A percentile compares a stretch with the other conserved stretches of the same genome.
These are phyloP conservation scores for Saururus chinensis DNA, from an alignment of 164 flowering plant genomes.

Conservation along the genomic window DNA sequence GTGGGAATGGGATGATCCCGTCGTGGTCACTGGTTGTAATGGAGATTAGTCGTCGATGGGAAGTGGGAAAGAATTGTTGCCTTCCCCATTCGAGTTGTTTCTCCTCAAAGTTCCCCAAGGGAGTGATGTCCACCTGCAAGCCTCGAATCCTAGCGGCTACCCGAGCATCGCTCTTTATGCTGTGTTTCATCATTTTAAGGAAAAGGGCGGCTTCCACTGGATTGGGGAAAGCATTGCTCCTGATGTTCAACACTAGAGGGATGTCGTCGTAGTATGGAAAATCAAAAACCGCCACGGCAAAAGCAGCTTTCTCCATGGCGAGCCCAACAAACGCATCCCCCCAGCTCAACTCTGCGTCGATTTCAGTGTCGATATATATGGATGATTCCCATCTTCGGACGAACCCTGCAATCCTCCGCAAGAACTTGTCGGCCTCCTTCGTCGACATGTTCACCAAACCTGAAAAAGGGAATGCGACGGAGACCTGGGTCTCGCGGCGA, in stretches of 20 bases:
- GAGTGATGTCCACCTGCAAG: constrained; percentile 21
- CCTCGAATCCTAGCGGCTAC: constrained; percentile 10
- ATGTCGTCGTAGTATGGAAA: constrained; percentile 16
- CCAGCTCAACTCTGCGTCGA: constrained; percentile 19
- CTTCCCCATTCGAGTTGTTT: constrained; percentile 19
- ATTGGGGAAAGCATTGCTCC: constrained; percentile 17
- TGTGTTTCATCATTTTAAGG: constrained; percentile 11
- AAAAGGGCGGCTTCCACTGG: constrained; percentile 19
- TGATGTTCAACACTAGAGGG: constrained; percentile 24
- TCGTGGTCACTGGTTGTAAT: constrained; percentile 2
- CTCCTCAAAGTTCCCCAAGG: constrained; percentile 13
- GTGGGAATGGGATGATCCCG: constrained; percentile 8
- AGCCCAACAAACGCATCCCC: constrained; percentile 24
- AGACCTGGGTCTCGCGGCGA: constrained; percentile 22
- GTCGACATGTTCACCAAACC: constrained; percentile 16
- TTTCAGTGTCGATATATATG: constrained; percentile 18
- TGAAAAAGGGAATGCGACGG: constrained; percentile 21
- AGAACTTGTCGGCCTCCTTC: constrained; percentile 9
- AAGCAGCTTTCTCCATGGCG: constrained; percentile 16
- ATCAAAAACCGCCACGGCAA: constrained; percentile 16
- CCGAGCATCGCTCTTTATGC: constrained; percentile 9
- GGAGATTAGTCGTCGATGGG: constrained; percentile 35
- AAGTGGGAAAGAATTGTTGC: constrained; percentile 19
- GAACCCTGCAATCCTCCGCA: constrained; percentile 14
- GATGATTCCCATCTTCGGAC: constrained; percentile 23